A percentile compares a stretch with the other conserved stretches of the same genome.
Evolutionary conservation across 2,329 filamentous ascomycete species (phyloP).

Genomic region (Fusarium multiceps): DNA sequence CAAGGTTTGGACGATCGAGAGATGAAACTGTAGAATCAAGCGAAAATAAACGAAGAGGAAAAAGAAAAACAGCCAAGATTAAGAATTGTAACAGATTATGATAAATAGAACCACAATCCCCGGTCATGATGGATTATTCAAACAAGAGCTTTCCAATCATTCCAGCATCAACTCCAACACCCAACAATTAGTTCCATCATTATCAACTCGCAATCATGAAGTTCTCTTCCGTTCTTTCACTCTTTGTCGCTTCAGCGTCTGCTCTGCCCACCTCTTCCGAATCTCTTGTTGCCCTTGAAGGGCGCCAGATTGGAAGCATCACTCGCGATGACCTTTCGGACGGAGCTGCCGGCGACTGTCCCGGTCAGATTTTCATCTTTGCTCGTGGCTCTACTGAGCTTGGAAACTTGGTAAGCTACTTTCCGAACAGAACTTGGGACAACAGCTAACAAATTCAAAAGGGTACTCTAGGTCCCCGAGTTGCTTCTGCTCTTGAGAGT

Average conservation of each 20-base stretch:
- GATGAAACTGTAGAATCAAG: rapidly evolving
- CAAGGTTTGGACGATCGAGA: neutral
- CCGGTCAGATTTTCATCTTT: conserved; percentile 53
- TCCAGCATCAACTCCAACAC: neutral
- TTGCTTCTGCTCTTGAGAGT: conserved; percentile 46
- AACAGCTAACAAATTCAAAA: neutral
- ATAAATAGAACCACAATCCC: conserved; percentile 3
- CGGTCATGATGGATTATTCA: neutral
- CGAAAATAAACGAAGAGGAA: neutral
- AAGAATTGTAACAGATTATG: neutral
- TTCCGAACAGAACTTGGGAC: rapidly evolving
- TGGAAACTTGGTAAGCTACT: conserved; percentile 51
- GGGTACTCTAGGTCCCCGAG: conserved; percentile 47
- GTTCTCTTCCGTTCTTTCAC: conserved; percentile 19
- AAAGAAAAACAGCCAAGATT: rapidly evolving
- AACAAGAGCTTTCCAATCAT: neutral
- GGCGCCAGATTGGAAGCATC: conserved; percentile 25
- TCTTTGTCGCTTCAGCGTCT: conserved; percentile 20
- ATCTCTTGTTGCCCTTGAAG: conserved; percentile 6
- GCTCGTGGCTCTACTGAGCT: conserved; percentile 53
- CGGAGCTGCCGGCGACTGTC: conserved; percentile 48
- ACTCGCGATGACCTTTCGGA: conserved; percentile 47
- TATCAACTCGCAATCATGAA: conserved; percentile 22
- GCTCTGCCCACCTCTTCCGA: conserved; percentile 14
- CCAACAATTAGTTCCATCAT: neutral